These are phyloP conservation scores for Takashimella tepidaria DNA, from an alignment of 1,284 basidiomycete genomes.

Conservation along the genomic window DNA sequence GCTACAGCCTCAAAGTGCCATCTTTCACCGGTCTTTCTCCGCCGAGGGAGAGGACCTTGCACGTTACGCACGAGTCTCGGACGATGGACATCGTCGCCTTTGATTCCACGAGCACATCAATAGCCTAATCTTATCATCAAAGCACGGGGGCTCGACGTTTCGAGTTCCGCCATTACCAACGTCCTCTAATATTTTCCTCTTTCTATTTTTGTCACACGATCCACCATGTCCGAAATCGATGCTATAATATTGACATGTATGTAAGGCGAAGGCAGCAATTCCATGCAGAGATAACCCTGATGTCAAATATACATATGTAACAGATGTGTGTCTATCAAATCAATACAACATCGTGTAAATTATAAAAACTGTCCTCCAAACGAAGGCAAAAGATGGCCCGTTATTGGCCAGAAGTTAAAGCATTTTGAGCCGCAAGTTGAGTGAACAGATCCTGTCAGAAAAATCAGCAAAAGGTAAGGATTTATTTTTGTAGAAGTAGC, in stretches of 20 bases:
- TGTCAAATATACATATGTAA: neutral
- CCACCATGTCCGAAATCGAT: neutral
- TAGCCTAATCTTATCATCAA: too few relatives aligned
- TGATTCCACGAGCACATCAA: neutral
- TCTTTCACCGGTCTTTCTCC: slow-evolving; percentile 22
- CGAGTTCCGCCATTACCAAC: too few relatives aligned
- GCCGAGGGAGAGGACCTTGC: slow-evolving; percentile 24
- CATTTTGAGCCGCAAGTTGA: slow-evolving; percentile 33
- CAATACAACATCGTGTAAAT: too few relatives aligned
- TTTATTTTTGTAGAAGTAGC: neutral
- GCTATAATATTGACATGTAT: neutral
- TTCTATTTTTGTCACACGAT: neutral
- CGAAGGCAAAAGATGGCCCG: neutral
- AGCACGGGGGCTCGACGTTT: too few relatives aligned
- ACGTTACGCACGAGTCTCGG: neutral
- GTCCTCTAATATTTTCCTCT: neutral
- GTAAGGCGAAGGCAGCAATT: neutral
- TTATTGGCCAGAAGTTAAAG: slow-evolving; percentile 3
- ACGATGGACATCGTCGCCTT: neutral
- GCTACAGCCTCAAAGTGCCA: slow-evolving; percentile 17
- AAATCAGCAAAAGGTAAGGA: too few relatives aligned
- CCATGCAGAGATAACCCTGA: neutral
- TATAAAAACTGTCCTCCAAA: neutral
- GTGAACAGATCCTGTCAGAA: slow-evolving; percentile 39
- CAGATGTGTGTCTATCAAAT: neutral